Base-by-base conservation (phyloP, 805 yeast species). In the Lachancea cidri region DNA sequence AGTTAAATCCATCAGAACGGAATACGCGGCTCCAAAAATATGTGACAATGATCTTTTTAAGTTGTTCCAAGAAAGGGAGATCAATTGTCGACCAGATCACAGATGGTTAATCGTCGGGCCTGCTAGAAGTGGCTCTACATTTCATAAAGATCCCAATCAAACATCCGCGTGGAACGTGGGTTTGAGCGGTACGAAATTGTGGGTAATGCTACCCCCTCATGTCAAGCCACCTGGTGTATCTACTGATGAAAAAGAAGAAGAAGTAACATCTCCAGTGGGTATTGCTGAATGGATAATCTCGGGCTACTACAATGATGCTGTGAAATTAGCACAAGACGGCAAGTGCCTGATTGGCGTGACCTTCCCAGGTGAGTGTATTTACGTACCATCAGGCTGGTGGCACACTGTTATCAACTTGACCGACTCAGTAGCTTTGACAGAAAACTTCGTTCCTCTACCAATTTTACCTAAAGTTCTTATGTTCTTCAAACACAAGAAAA, bases 301-400 rank as follows among this genome's bases (percentile, higher is more conserved):
- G 13, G 96, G 95, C 0, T 88, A 83, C 52, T 86, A 78, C 68
- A 77, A 81, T 47, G 93, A 83, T 55, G 71, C 81, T 4, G 63
- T 77, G 15, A 73, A 71, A 44, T 56, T 82, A 34, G 74, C 77
- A 13, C 71, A 73, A 41, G 46, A 51, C 31, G 58, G 66, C 17
- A 70, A 72, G 17, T 81, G 86, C 50, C 55, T 70, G 16, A 77
- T 88, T 16, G 93, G 86, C 0, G 68, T 88, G 11, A 83, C 94
- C 0, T 78, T 77, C 48, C 83, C 87, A 0, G 91, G 89, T 4
- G 94, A 89, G 57, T 82, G 87, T 45, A 75, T 87, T 72, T 78
- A 83, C 58, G 97, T 88, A 5, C 97, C 97, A 3, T 73, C 88
- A n/a, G 94, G 95, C 1, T 88, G 97, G 97, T 88, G 97, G 97